phyloP scores from a whole-genome alignment of 441 rosid genomes.

The Pelargonium cotyledonis region DNA sequence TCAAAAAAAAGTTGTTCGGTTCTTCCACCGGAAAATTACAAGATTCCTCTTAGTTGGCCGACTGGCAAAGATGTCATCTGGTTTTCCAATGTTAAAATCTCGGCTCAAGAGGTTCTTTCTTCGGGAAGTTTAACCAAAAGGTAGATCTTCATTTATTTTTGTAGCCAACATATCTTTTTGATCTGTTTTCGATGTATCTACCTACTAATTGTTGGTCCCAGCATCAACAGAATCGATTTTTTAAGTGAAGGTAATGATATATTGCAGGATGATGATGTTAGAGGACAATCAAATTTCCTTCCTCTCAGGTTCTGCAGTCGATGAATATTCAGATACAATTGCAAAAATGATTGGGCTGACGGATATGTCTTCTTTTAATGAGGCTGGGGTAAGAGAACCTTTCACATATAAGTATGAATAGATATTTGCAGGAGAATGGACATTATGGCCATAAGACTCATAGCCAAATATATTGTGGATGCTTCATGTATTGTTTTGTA shows the following conservation, averaged over 20 bases:
- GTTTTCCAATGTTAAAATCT: conserved; percentile 84
- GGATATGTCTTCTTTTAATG: conserved; percentile 64
- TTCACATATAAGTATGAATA: background rate
- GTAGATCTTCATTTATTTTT: conserved; percentile 28
- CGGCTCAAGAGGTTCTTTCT: conserved; percentile 86
- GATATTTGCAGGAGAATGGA: background rate
- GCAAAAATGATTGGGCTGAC: conserved; percentile 95
- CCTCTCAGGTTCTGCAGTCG: conserved; percentile 77
- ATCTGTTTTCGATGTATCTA: background rate
- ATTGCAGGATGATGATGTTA: conserved; percentile 75
- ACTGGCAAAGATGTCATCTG: conserved; percentile 93
- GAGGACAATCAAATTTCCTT: conserved; percentile 96
- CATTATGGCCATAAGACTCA: background rate
- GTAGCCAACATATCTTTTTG: background rate
- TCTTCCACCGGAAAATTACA: conserved; percentile 68
- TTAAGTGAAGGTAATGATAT: background rate
- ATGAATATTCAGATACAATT: conserved; percentile 96
- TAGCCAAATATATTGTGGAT: too few species aligned
- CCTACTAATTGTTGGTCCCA: background rate
- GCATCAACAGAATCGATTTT: background rate
- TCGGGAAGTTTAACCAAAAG: conserved; percentile 95
- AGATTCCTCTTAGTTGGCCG: conserved; percentile 95
- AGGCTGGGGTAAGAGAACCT: conserved; percentile 72
- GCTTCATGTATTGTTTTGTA: too few species aligned
- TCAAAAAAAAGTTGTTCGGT: conserved; percentile 56